A percentile compares a stretch with the other conserved stretches of the same genome.
Conservation (phyloP, 2,329 filamentous ascomycete genomes). For the Sordariomycetes sp. region DNA sequence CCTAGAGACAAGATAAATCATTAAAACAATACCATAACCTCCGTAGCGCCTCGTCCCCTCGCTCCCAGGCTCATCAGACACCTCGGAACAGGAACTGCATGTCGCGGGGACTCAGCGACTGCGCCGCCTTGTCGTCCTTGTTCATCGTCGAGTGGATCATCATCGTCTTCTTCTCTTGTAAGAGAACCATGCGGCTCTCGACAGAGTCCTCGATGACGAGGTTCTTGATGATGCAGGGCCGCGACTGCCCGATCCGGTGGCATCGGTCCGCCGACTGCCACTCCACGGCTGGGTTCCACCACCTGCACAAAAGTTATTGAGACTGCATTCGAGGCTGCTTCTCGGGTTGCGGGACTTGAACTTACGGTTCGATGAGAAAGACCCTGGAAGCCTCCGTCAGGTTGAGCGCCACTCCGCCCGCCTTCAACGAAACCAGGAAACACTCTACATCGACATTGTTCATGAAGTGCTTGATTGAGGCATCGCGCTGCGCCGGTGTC, state of each 20-base stretch:
- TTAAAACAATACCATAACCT: not conserved
- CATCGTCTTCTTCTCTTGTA: conserved; percentile 97
- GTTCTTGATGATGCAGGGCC: conserved; percentile 86
- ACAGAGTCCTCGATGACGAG: conserved; percentile 96
- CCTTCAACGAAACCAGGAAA: conserved; percentile 91
- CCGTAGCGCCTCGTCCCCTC: not conserved
- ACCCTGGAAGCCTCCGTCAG: conserved; percentile 89
- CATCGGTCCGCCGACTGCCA: conserved; percentile 94
- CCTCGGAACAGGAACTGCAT: conserved; percentile 95
- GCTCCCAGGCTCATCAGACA: conserved; percentile 14
- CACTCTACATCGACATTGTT: conserved; percentile 87
- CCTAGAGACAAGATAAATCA: not conserved
- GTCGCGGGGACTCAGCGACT: conserved; percentile 80
- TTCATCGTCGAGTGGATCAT: conserved; percentile 98
- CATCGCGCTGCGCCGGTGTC: conserved; percentile 86
- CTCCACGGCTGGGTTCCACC: conserved; percentile 99
- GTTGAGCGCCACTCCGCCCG: conserved; percentile 89
- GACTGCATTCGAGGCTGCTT: conserved; percentile 2
- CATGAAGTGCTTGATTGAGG: conserved; percentile 94
- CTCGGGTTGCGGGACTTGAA: conserved; percentile 13
- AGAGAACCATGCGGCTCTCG: conserved; percentile 84
- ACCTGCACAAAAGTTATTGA: conserved; percentile 36
- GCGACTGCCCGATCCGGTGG: conserved; percentile 89
- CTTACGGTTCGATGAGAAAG: conserved; percentile 91
- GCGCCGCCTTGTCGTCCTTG: conserved; percentile 79